Evolutionary conservation across 495 filamentous ascomycete genomes (phyloP).

Genomic region (Tuber indicum): DNA sequence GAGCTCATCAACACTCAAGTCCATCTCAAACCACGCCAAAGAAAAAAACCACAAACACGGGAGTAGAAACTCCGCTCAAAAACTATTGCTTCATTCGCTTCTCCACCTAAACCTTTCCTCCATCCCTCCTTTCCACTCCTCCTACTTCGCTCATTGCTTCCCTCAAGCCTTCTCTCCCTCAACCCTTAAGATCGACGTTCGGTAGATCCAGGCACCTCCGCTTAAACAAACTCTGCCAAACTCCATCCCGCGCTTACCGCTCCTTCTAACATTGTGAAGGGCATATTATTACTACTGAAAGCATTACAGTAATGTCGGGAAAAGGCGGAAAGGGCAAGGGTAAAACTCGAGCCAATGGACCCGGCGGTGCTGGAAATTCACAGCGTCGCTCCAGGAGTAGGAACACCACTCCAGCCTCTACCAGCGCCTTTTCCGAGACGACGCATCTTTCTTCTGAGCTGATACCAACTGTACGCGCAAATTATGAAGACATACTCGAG

Average conservation of each 20-base stretch:
- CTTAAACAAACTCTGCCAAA: slow-evolving; percentile 3
- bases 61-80: not conserved
- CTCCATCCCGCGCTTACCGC: slow-evolving; percentile 13
- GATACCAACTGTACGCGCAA: slow-evolving; percentile 50
- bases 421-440: slow-evolving; percentile 47
- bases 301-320: slow-evolving; percentile 35
- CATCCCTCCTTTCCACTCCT: not conserved
- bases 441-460: slow-evolving; percentile 51
- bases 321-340: slow-evolving; percentile 65
- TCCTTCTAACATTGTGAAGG: slow-evolving; percentile 1
- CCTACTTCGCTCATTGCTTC: not conserved
- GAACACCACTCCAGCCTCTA: slow-evolving; percentile 75
- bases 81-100: not conserved
- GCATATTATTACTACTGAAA: not conserved
- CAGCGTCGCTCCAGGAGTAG: slow-evolving; percentile 69
- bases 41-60: not conserved
- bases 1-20: not conserved
- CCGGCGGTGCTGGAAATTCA: slow-evolving; percentile 38
- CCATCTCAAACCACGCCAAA: not conserved
- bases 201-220: not conserved
- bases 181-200: not conserved
- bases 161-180: not conserved
- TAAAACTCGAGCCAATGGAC: slow-evolving; percentile 54
- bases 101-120: not conserved
- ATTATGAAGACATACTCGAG: slow-evolving; percentile 69